phyloP scores from a whole-genome alignment of 176 grass and related monocot genomes.

The bread wheat (Triticum aestivum) region DNA sequence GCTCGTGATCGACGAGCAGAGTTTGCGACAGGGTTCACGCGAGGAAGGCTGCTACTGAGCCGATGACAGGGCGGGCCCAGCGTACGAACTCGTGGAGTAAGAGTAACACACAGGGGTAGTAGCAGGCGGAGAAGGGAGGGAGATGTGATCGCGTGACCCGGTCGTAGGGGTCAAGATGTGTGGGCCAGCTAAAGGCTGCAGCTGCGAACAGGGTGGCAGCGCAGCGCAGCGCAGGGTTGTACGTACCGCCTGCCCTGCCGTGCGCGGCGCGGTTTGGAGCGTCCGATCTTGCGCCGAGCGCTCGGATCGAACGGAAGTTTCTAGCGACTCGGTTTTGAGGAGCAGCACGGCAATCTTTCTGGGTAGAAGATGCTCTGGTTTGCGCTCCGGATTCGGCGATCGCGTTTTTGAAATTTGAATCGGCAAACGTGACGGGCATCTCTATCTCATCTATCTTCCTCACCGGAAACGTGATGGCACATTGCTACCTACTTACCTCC shows the following conservation, averaged over 20 bases:
- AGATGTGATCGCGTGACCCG: background rate
- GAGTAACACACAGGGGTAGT: background rate
- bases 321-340: background rate
- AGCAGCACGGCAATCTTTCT: too few species aligned
- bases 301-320: background rate
- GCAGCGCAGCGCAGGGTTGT: background rate
- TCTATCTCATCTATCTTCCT: too few species aligned
- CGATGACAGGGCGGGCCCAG: background rate
- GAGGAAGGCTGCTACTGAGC: background rate
- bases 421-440: too few species aligned
- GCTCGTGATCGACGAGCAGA: background rate
- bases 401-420: too few species aligned
- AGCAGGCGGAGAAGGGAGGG: background rate
- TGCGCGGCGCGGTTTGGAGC: background rate
- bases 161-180: background rate
- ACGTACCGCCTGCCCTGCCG: background rate
- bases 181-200: background rate
- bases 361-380: too few species aligned
- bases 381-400: too few species aligned
- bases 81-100: background rate
- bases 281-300: background rate
- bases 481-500: too few species aligned
- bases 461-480: too few species aligned
- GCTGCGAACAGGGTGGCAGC: background rate
- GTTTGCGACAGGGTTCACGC: background rate